These are phyloP conservation scores for Epichloe festucae DNA, from an alignment of 2,329 filamentous ascomycete species.

Conservation along the genomic window DNA sequence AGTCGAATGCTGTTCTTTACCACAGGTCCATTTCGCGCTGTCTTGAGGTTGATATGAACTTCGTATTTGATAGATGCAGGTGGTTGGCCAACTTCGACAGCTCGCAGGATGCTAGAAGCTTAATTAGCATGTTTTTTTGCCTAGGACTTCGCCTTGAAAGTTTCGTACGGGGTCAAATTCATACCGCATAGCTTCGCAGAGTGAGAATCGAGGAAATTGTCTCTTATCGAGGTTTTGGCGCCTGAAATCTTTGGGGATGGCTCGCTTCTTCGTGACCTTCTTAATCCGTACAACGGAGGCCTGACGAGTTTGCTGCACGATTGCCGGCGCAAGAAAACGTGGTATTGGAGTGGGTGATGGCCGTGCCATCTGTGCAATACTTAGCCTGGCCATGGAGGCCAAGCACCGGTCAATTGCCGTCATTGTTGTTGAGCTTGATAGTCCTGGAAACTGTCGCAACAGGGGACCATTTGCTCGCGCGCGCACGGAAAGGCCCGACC, in stretches of 20 bases:
- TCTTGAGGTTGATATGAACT: constrained; percentile 67
- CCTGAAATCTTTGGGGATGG: constrained; percentile 50
- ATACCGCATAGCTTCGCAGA: constrained; percentile 88
- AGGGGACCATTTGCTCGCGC: background rate
- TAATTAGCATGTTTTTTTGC: constrained; percentile 1
- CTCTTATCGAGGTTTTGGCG: constrained; percentile 54
- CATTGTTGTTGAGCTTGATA: constrained; percentile 25
- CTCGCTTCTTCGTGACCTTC: constrained; percentile 44
- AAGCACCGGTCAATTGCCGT: constrained; percentile 39
- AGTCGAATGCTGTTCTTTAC: constrained; percentile 80
- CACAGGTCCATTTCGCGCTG: constrained; percentile 73
- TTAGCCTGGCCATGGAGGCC: constrained; percentile 40
- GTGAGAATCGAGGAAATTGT: constrained; percentile 53
- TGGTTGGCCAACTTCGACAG: constrained; percentile 76
- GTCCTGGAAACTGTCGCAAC: background rate
- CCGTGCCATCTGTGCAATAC: constrained; percentile 28
- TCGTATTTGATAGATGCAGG: constrained; percentile 76
- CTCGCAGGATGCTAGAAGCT: constrained; percentile 63
- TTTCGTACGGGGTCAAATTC: background rate
- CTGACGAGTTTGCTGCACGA: constrained; percentile 31
- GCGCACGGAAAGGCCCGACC: constrained; percentile 6
- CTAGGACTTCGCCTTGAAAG: background rate
- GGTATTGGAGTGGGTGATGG: constrained; percentile 32
- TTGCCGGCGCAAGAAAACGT: constrained; percentile 34
- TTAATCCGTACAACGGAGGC: constrained; percentile 30